phyloP scores from a whole-genome alignment of 108 stramenopile species.

The Stephanodiscus minutulus region DNA sequence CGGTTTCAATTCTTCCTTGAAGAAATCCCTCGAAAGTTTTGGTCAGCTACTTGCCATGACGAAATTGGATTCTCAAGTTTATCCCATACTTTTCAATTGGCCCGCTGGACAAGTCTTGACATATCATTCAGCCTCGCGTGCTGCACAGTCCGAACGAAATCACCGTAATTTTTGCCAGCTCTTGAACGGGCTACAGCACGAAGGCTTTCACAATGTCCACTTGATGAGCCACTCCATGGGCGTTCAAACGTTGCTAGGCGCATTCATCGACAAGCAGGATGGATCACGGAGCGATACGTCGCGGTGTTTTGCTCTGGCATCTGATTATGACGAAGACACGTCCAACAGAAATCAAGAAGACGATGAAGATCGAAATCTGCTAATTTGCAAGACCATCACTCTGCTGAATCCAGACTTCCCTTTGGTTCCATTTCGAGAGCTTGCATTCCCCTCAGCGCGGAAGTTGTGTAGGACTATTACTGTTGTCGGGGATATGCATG shows the following conservation, averaged over 20 bases:
- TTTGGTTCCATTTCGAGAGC: constrained; percentile 35
- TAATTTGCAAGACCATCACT: constrained; percentile 42
- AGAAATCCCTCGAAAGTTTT: constrained; percentile 35
- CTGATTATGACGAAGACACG: constrained; percentile 15
- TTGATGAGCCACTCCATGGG: constrained; percentile 58
- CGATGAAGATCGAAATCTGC: too few species aligned
- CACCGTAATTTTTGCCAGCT: constrained; percentile 30
- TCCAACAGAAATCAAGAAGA: not conserved
- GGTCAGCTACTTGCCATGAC: constrained; percentile 59
- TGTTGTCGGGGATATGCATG: constrained; percentile 42
- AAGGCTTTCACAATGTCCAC: constrained; percentile 50
- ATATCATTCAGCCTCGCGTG: constrained; percentile 23
- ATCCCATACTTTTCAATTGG: constrained; percentile 51
- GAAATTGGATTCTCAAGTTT: constrained; percentile 38
- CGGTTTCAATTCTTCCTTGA: constrained; percentile 50
- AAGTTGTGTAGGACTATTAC: constrained; percentile 40
- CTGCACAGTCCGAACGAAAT: constrained; percentile 23
- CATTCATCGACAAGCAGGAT: constrained; percentile 38
- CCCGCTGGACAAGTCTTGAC: constrained; percentile 49
- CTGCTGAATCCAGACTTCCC: constrained; percentile 59
- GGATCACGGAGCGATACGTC: constrained; percentile 38
- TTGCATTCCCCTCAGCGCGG: constrained; percentile 32
- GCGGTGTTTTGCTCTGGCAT: constrained; percentile 31
- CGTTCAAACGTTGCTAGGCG: constrained; percentile 45
- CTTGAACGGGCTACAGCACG: constrained; percentile 31